Base-by-base conservation (phyloP, 2,329 filamentous ascomycete species). In the Botrytis sinoallii region DNA sequence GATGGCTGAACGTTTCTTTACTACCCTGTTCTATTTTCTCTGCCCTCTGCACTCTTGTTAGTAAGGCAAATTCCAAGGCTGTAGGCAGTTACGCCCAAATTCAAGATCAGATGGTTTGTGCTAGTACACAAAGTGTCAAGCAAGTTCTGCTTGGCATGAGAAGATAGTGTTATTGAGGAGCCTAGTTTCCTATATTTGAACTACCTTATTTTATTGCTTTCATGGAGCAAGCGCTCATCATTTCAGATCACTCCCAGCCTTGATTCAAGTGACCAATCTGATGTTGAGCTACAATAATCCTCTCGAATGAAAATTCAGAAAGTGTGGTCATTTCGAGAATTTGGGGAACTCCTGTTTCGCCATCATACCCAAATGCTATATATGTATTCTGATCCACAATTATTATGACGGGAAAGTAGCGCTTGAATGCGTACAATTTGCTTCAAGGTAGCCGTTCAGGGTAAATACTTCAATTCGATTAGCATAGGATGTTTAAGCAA, bases 1-100 rank as follows among this genome's bases (percentile, higher is more conserved):
- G 2, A 52, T 52, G 48, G 5, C 25, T 5, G 0, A 14, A 0
- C 5, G 0, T 52, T n/a, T 25, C 22, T 52, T n/a, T 7, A 6
- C 48, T 52, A 14, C 48, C 4, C 25, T n/a, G 25, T 25, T 25
- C 25, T 52, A n/a, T n/a, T 10, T 25, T 14, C 25, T 48, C 46
- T 16, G 25, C 5, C 9, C 10, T 12, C 25, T 52, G 25, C 48
- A 55, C 12, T 55, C 12, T n/a, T 55, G 25, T 16, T n/a, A 5
- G 10, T n/a, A 7, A 7, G 5, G 25, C 48, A n/a, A n/a, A 5
- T 55, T 55, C 25, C 25, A 55, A 55, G 10, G 4, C 25, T 55
- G 5, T 14, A n/a, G 12, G 12, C 25, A n/a, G 25, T 3, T 14
- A 16, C 4, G 12, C 48, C 48, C 5, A 1, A 55, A 2, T 55